Evolutionary conservation across 768 basidiomycete genomes (phyloP), one percentile per base, ranked within the genome.

Genomic region (Harrya chromipes): DNA sequence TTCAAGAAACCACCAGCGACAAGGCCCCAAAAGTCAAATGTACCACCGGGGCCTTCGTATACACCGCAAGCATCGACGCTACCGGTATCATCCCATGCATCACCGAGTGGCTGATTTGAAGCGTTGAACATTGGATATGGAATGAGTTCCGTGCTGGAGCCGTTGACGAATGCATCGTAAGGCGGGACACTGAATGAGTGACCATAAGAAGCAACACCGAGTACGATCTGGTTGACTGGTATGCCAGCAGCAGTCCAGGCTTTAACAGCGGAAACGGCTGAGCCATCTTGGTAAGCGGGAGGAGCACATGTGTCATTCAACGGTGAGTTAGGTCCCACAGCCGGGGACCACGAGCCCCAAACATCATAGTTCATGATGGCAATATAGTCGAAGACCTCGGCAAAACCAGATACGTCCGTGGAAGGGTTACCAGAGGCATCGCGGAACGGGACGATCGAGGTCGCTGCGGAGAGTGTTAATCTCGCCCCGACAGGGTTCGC

Each of bases 191-290:
- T 46, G 72, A 77, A 92, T 8, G 87, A 82, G 68, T 88, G 88
- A 0, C 90, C 90, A 69, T 89, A 94, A 9, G 84, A 71, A 14
- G 90, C 82, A 2, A 94, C 82, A 46, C 90, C 91, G 4, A 95
- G 78, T 16, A 90, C 80, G 53, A 93, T 85, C 69, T 84, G 67
- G 47, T 54, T 10, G 16, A 71, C 68, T 4, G 90, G 87, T 66
- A 94, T 84, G 9, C 89, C 88, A 38, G 90, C 90, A 5, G 64
- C 60, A 1, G 73, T 78, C 92, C 91, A 94, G 3, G 77, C 75
- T 10, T 72, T 64, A 43, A 94, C 77, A 14, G 86, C 83, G 7
- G 81, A 81, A 27, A 77, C 75, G 3, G 85, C 91, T 54, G 89
- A 92, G 6, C 91, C 90, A n/a, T 71, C 65, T 46, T 81, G 84